These are phyloP conservation scores for Linanthus parryae DNA, from an alignment of 148 eudicot species.

Conservation along the genomic window DNA sequence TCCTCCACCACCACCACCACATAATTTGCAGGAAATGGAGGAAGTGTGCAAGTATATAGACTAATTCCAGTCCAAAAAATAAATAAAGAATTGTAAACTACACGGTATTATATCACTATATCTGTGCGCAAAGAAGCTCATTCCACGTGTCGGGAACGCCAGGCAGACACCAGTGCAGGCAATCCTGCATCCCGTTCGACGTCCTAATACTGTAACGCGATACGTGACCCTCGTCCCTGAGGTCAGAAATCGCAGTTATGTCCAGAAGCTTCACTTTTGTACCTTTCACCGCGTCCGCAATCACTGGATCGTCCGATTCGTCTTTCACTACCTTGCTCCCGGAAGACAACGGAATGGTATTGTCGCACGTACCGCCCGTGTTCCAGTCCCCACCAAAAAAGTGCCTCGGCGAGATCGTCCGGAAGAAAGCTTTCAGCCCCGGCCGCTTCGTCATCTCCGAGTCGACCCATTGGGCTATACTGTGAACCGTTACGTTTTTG, in stretches of 20 bases:
- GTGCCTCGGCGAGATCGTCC: conserved; percentile 60
- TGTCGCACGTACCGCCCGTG: conserved; percentile 61
- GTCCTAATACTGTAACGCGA: conserved; percentile 42
- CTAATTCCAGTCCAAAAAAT: too few relatives aligned
- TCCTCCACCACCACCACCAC: too few relatives aligned
- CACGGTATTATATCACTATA: too few relatives aligned
- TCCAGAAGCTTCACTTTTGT: conserved; percentile 44
- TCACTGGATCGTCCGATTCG: conserved; percentile 42
- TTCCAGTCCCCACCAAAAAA: conserved; percentile 63
- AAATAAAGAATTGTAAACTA: too few relatives aligned
- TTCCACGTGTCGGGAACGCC: conserved; percentile 68
- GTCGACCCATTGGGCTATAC: conserved; percentile 46
- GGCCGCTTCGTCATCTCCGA: conserved; percentile 35
- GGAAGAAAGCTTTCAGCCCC: conserved; percentile 42
- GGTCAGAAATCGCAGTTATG: conserved; percentile 47
- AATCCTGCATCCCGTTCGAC: conserved; percentile 43
- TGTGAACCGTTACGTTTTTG: conserved; percentile 41
- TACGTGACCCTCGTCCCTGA: conserved; percentile 63
- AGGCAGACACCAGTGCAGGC: conserved; percentile 71
- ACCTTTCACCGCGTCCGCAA: conserved; percentile 48
- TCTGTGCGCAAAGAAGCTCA: conserved; percentile 49
- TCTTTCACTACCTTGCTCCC: conserved; percentile 43
- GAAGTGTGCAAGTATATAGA: too few relatives aligned
- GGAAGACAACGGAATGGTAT: conserved; percentile 44
- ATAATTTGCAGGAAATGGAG: too few relatives aligned